Base-by-base conservation (phyloP, 2,329 filamentous ascomycete genomes). In the Botrytis squamosa region DNA sequence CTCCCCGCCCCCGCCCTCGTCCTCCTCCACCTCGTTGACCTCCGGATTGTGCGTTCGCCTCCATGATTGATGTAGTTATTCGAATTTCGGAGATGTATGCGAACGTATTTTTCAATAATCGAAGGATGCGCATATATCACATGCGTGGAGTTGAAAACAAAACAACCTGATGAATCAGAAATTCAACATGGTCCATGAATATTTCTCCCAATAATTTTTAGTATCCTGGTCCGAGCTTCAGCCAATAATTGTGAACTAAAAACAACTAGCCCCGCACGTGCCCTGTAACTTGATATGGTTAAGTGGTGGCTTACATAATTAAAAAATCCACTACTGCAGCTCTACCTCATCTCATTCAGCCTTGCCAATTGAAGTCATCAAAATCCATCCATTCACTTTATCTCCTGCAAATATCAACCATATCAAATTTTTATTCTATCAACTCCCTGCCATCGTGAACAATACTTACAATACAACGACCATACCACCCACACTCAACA, bases 11-110 rank as follows among this genome's bases (percentile, higher is more conserved):
- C 62, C 75, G 55, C 62, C 76, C 71, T 57, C 78, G 74, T 55
- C 78, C 78, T 63, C 80, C 73, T 38, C 76, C 73, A 59, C 74
- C 70, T 36, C 69, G 64, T 44, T 73, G 74, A 63, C 62, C 71
- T 38, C 72, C 75, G 65, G 74, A 57, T 66, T 62, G 66, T 72
- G 75, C 65, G 70, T 72, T 76, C 60, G 72, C 44, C 40, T 74
- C 72, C n/a, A 71, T 67, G n/a, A 74, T 44, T 42, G 73, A 74
- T 66, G 72, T 75, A n/a, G 74, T 63, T 38, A 70, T 22, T 44
- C 64, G 69, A 44, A 69, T 49, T 33, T 69, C 52, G 10, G 49
- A 57, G 25, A 71, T 20, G 22, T 57, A 33, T 42, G 38, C 25
- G 16, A 69, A 33, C 14, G 36, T 44, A 33, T 59, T 69, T 69